These are phyloP conservation scores for Solanum bulbocastanum DNA, from an alignment of 257 asterid species.

Conservation along the genomic window DNA sequence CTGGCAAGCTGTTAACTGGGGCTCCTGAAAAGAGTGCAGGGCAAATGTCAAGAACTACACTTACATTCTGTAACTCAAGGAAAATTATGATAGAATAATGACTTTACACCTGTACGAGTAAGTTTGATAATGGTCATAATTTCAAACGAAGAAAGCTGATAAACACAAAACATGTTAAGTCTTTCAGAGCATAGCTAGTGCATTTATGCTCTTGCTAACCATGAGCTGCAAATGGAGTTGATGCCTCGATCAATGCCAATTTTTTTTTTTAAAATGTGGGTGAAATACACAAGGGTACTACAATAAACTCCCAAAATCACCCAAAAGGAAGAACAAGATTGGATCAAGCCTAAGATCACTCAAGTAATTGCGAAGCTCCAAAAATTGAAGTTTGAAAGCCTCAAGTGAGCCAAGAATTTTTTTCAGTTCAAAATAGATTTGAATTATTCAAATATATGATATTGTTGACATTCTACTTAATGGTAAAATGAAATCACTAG, in stretches of 20 bases:
- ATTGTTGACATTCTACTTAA: neutral
- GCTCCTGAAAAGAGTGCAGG: constrained; percentile 55
- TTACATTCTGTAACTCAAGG: neutral
- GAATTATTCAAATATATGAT: neutral
- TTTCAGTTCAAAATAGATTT: neutral
- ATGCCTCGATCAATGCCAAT: neutral
- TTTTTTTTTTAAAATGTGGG: neutral
- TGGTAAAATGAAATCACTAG: neutral
- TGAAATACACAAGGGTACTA: neutral
- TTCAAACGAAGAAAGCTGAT: neutral
- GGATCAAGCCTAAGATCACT: neutral
- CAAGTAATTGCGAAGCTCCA: neutral
- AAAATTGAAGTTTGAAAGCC: neutral
- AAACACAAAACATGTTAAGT: neutral
- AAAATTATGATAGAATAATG: neutral
- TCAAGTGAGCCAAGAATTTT: neutral
- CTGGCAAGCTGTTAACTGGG: constrained; percentile 71
- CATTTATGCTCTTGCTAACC: neutral
- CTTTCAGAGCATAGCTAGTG: neutral
- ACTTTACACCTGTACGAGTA: neutral
- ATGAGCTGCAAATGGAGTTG: neutral
- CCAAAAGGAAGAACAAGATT: neutral
- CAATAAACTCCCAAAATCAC: neutral
- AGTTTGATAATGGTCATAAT: neutral
- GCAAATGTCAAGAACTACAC: neutral